phyloP scores from a whole-genome alignment of 306 rosid genomes.

The Psophocarpus tetragonolobus region DNA sequence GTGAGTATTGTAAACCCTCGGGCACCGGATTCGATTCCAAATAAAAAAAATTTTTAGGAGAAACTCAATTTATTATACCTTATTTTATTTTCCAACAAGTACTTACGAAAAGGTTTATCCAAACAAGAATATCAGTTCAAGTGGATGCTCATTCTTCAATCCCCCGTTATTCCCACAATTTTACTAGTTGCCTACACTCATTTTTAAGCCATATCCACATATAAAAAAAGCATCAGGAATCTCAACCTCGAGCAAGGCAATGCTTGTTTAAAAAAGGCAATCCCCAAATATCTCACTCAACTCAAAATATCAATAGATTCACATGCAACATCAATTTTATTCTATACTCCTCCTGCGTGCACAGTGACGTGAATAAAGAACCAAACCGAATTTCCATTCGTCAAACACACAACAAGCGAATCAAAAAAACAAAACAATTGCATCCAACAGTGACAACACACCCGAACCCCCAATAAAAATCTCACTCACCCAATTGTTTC shows the following conservation, averaged over 20 bases:
- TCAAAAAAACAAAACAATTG: constrained; percentile 1
- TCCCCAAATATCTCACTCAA: too few relatives aligned
- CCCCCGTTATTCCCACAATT: background rate
- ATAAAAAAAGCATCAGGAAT: background rate
- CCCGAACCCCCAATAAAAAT: constrained; percentile 20
- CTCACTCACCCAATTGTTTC: constrained; percentile 6
- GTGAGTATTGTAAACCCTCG: too few relatives aligned
- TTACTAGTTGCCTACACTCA: constrained; percentile 12
- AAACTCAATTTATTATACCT: background rate
- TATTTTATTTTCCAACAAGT: background rate
- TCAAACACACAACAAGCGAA: constrained; percentile 30
- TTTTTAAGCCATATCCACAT: constrained; percentile 7
- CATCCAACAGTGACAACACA: constrained; percentile 32
- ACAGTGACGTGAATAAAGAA: background rate
- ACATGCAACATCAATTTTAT: constrained; percentile 13
- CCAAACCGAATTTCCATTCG: constrained; percentile 30
- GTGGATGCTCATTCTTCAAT: constrained; percentile 1
- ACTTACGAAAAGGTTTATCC: background rate
- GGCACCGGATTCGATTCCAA: too few relatives aligned
- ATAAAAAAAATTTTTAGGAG: too few relatives aligned
- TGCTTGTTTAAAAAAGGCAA: background rate
- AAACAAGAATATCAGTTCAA: background rate
- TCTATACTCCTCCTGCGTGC: background rate
- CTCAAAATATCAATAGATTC: background rate
- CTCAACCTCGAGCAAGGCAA: constrained; percentile 1